These are phyloP conservation scores for Dionaea muscipula DNA, from an alignment of 179 eudicot genomes.

Conservation along the genomic window DNA sequence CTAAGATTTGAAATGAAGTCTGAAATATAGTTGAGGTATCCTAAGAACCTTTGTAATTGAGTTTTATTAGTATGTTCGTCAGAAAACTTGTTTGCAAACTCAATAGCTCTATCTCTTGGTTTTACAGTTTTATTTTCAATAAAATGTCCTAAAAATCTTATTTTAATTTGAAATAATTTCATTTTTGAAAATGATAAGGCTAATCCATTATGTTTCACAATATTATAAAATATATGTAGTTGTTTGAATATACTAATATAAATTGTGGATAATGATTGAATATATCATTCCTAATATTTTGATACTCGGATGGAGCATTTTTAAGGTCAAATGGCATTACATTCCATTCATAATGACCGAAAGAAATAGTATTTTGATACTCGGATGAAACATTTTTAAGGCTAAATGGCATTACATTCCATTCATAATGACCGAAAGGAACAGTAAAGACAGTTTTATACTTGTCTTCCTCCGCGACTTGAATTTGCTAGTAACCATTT, in stretches of 20 bases:
- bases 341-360: conserved; percentile 8
- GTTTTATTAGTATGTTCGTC: not conserved
- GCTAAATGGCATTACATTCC: conserved; percentile 5
- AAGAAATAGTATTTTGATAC: not conserved
- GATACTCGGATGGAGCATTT: not conserved
- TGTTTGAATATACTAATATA: conserved; percentile 2
- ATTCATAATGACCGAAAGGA: conserved; percentile 2
- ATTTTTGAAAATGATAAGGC: conserved; percentile 1
- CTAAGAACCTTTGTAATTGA: not conserved
- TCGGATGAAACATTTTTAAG: not conserved
- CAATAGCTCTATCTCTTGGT: not conserved
- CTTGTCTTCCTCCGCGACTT: not conserved
- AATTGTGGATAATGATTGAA: not conserved
- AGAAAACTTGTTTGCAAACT: conserved; percentile 3
- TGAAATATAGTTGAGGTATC: not conserved
- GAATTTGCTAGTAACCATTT: conserved; percentile 1
- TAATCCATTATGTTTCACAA: conserved; percentile 1
- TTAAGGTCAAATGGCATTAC: not conserved
- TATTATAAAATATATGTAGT: not conserved
- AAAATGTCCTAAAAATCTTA: not conserved
- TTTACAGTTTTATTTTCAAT: not conserved
- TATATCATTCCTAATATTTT: conserved; percentile 4
- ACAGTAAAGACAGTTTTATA: not conserved
- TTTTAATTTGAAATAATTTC: not conserved
- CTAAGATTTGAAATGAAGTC: not conserved